These are phyloP conservation scores for Stylosanthes scabra DNA, from an alignment of 331 rosid genomes.

Conservation along the genomic window DNA sequence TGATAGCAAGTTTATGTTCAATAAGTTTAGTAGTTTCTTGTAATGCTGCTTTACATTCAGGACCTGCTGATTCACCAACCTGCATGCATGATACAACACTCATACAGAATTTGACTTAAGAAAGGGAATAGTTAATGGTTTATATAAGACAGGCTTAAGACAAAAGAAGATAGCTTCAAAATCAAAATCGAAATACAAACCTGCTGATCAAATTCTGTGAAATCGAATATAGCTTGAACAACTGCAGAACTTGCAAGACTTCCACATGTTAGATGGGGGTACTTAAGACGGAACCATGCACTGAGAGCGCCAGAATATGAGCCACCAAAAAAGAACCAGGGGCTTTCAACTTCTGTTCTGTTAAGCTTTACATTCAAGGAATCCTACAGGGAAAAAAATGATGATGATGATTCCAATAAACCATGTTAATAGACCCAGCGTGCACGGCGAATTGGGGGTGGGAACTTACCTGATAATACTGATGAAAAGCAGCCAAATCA, in stretches of 20 bases:
- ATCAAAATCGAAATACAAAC: slow-evolving; percentile 47
- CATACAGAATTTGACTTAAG: background rate
- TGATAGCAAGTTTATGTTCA: slow-evolving; percentile 61
- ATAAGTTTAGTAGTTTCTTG: slow-evolving; percentile 79
- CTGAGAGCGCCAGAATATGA: slow-evolving; percentile 96
- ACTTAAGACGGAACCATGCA: slow-evolving; percentile 97
- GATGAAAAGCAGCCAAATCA: slow-evolving; percentile 91
- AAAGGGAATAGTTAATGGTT: slow-evolving; percentile 16
- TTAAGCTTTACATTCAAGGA: slow-evolving; percentile 69
- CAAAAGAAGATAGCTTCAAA: background rate
- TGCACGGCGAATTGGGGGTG: background rate
- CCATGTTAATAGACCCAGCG: background rate
- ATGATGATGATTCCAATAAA: slow-evolving; percentile 16
- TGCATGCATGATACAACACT: slow-evolving; percentile 45
- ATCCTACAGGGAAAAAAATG: slow-evolving; percentile 53
- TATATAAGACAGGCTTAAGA: slow-evolving; percentile 10
- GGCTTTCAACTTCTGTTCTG: slow-evolving; percentile 59
- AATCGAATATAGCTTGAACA: slow-evolving; percentile 77
- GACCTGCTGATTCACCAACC: slow-evolving; percentile 92
- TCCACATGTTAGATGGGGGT: slow-evolving; percentile 97
- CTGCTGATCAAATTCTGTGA: slow-evolving; percentile 81
- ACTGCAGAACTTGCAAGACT: slow-evolving; percentile 99
- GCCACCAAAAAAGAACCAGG: slow-evolving; percentile 85
- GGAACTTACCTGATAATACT: slow-evolving; percentile 76
- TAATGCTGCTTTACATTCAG: slow-evolving; percentile 81